Evolutionary conservation across 345 rosid genomes (phyloP).

Genomic region (Mallotus nudiflorus): DNA sequence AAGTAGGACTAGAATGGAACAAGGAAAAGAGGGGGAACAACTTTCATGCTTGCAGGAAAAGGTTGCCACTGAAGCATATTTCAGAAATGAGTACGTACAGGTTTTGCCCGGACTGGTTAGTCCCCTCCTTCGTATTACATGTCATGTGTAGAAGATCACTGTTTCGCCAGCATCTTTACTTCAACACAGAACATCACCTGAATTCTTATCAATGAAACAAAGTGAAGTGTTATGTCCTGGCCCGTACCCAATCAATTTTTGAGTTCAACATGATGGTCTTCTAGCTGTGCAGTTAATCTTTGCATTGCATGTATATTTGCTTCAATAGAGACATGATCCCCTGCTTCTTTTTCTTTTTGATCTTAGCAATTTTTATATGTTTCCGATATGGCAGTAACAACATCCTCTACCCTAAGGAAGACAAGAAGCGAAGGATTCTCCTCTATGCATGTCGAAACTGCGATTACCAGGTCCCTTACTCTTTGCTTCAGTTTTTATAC

Average conservation of each 20-base stretch:
- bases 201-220: no score
- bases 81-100: neutral
- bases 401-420: constrained; percentile 65
- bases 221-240: no score
- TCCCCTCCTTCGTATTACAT: neutral
- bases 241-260: no score
- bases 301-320: no score
- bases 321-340: no score
- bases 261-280: no score
- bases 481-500: neutral
- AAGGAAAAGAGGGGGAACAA: neutral
- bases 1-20: neutral
- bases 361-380: neutral
- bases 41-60: neutral
- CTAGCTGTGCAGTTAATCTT: no score
- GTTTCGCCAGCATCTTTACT: no score
- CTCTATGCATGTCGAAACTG: constrained; percentile 72
- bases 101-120: constrained; percentile 17
- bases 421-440: constrained; percentile 51
- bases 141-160: no score
- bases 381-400: constrained; percentile 47
- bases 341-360: no score
- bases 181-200: no score
- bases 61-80: neutral
- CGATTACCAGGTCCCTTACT: constrained; percentile 56